phyloP scores from a whole-genome alignment of 495 filamentous ascomycete species.

The Acidomyces sp. region DNA sequence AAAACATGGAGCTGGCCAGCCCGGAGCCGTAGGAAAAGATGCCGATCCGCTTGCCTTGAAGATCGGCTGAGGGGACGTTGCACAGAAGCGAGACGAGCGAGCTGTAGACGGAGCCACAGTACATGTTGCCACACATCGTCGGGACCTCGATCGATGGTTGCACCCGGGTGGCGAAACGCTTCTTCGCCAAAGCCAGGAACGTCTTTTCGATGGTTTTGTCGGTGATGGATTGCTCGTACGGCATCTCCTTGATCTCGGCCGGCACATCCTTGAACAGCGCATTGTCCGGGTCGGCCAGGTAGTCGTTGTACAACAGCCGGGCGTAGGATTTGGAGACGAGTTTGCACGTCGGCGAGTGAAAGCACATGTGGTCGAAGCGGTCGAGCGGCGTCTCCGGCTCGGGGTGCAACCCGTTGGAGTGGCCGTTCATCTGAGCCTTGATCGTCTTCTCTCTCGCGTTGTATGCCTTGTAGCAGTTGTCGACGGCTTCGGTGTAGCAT shows the following conservation, averaged over 20 bases:
- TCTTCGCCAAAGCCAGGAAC: constrained; percentile 91
- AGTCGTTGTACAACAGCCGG: constrained; percentile 95
- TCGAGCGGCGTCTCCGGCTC: constrained; percentile 61
- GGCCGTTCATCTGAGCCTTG: constrained; percentile 46
- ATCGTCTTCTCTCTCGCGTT: constrained; percentile 65
- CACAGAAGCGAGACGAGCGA: constrained; percentile 65
- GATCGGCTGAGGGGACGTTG: constrained; percentile 53
- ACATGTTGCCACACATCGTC: constrained; percentile 98
- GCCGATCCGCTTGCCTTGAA: constrained; percentile 75
- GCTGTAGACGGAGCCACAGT: constrained; percentile 86
- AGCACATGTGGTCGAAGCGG: constrained; percentile 89
- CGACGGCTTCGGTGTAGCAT: constrained; percentile 93
- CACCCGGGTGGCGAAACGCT: constrained; percentile 82
- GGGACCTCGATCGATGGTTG: constrained; percentile 72
- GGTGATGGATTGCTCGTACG: constrained; percentile 70
- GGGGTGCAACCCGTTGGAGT: constrained; percentile 37
- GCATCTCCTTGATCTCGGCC: constrained; percentile 68
- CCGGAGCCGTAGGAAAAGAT: constrained; percentile 95
- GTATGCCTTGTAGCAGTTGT: constrained; percentile 93
- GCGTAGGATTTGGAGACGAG: constrained; percentile 90
- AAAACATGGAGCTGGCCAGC: constrained; percentile 81
- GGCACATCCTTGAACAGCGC: constrained; percentile 76
- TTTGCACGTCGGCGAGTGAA: constrained; percentile 97
- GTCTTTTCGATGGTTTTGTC: constrained; percentile 96
- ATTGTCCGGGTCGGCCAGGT: constrained; percentile 61